Conservation (phyloP, 768 basidiomycete species). For the Tricholoma bakamatsutake region DNA sequence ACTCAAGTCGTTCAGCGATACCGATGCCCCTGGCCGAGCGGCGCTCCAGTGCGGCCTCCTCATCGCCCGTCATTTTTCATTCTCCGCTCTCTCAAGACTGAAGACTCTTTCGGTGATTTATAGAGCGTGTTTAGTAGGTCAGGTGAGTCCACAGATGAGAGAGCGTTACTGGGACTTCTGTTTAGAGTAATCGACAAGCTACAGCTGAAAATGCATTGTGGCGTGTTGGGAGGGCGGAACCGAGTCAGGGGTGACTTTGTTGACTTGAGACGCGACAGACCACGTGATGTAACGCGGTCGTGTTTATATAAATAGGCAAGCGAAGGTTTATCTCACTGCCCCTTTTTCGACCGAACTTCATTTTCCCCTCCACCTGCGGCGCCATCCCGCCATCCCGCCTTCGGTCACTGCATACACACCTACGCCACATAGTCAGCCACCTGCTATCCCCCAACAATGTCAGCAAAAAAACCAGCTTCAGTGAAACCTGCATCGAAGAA, state of each 20-base stretch:
- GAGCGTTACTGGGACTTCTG: neutral
- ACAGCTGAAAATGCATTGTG: neutral
- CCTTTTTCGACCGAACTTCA: constrained; percentile 28
- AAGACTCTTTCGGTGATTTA: too few species aligned
- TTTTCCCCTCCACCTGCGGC: constrained; percentile 9
- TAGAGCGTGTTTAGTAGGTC: too few species aligned
- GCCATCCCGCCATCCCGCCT: constrained; percentile 15
- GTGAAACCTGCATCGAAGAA: constrained; percentile 39
- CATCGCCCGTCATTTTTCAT: too few species aligned
- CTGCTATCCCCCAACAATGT: constrained; percentile 21
- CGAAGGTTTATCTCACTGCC: constrained; percentile 30
- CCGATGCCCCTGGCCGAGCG: too few species aligned
- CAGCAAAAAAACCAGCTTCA: constrained; percentile 30
- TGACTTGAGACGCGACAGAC: constrained; percentile 28
- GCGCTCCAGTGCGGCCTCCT: too few species aligned
- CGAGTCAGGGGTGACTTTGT: constrained; percentile 21
- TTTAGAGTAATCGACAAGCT: neutral
- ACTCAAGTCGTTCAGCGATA: too few species aligned
- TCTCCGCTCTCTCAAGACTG: too few species aligned
- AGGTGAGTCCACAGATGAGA: too few species aligned
- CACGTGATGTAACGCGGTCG: constrained; percentile 40
- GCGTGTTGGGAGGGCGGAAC: neutral
- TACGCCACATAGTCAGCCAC: constrained; percentile 11
- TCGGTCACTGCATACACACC: constrained; percentile 8
- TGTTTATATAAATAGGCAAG: constrained; percentile 41